These are phyloP conservation scores for Annulohypoxylon truncatum DNA, from an alignment of 2,329 filamentous ascomycete species.

Conservation along the genomic window DNA sequence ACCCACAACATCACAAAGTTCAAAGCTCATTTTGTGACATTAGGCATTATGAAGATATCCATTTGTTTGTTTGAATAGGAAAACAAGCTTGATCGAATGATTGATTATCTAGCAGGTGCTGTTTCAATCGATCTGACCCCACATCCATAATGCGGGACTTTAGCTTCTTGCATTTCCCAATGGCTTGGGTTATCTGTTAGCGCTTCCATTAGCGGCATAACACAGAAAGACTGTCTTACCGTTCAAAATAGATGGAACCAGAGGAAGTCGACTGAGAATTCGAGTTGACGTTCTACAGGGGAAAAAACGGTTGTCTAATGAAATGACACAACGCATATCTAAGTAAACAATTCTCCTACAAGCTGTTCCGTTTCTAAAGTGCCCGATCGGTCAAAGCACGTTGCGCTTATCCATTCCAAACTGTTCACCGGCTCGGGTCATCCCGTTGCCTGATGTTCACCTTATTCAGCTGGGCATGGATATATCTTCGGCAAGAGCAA, in stretches of 20 bases:
- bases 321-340: not conserved
- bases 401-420: constrained; percentile 16
- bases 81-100: not conserved
- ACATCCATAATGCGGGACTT: not conserved
- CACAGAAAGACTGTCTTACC: constrained; percentile 5
- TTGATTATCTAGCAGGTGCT: constrained; percentile 1
- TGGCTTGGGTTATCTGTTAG: constrained; percentile 17
- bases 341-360: constrained; percentile 11
- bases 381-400: not conserved
- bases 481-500: not conserved
- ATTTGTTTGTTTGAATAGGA: not conserved
- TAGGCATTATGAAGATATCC: not conserved
- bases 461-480: not conserved
- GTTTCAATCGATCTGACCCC: constrained; percentile 9
- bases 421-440: constrained; percentile 27
- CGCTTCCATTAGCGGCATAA: constrained; percentile 11
- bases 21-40: not conserved
- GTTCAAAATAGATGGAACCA: constrained; percentile 21
- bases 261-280: constrained; percentile 1
- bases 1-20: too few species aligned
- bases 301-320: constrained; percentile 22
- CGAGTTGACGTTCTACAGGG: constrained; percentile 7
- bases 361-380: constrained; percentile 15
- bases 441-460: constrained; percentile 21
- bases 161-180: constrained; percentile 3